Conservation (phyloP, 2,329 filamentous ascomycete species). For the Mycosphaerelloides madeirae region DNA sequence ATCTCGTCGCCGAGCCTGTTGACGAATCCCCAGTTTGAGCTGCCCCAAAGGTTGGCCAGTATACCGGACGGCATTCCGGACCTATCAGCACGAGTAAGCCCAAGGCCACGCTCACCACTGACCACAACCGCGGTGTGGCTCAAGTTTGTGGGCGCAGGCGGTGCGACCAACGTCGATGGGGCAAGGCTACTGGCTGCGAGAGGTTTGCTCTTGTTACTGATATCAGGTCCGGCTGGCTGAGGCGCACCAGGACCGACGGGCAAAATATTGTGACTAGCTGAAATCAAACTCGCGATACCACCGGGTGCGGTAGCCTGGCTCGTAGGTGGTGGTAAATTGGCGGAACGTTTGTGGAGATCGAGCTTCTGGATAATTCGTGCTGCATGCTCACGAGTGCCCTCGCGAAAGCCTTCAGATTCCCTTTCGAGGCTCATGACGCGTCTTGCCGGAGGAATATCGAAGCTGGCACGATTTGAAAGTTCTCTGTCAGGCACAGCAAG, state of each 20-base stretch:
- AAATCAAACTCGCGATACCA: constrained; percentile 80
- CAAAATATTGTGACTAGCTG: constrained; percentile 73
- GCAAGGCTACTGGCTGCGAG: constrained; percentile 62
- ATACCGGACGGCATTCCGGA: constrained; percentile 77
- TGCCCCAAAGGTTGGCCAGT: constrained; percentile 92
- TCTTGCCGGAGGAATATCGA: constrained; percentile 57
- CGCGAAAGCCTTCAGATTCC: constrained; percentile 49
- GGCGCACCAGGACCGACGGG: constrained; percentile 54
- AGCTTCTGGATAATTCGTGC: constrained; percentile 88
- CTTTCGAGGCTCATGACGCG: constrained; percentile 47
- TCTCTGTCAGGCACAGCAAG: constrained; percentile 58
- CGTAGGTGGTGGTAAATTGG: constrained; percentile 42
- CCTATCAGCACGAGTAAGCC: constrained; percentile 54
- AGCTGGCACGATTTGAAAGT: constrained; percentile 59
- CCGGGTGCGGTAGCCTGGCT: constrained; percentile 37
- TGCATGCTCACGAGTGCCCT: constrained; percentile 73
- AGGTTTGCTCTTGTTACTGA: constrained; percentile 31
- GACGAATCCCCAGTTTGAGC: constrained; percentile 70
- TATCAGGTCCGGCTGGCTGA: constrained; percentile 29
- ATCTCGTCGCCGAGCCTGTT: constrained; percentile 56
- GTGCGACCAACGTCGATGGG: constrained; percentile 74
- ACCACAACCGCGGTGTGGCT: constrained; percentile 81
- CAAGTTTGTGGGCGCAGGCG: constrained; percentile 77
- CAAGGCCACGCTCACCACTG: constrained; percentile 68
- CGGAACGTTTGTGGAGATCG: constrained; percentile 76